Conservation (phyloP, 78 protist species). For the Acrasis kona region DNA sequence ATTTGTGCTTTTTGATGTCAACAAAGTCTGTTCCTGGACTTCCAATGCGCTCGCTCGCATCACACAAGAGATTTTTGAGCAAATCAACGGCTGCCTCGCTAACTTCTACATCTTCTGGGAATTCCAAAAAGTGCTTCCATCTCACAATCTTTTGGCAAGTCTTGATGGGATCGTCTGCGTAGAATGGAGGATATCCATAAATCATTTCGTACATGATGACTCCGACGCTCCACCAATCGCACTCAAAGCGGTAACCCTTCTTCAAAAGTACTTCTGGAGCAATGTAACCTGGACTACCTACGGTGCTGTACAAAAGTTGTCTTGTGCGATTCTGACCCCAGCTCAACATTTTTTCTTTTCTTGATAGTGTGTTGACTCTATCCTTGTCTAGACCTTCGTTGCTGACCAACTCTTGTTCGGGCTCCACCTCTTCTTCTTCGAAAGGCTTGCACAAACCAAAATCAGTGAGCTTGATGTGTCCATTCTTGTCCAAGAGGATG, state of each 20-base stretch:
- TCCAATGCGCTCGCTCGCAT: slow-evolving; percentile 41
- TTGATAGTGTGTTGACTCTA: neutral
- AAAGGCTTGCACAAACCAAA: slow-evolving; percentile 74
- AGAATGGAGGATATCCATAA: slow-evolving; percentile 67
- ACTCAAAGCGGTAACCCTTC: slow-evolving; percentile 42
- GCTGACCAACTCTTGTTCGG: neutral
- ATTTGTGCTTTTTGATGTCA: slow-evolving; percentile 69
- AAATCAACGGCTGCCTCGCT: neutral
- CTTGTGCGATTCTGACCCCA: slow-evolving; percentile 16
- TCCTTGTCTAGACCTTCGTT: neutral
- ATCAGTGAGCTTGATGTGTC: slow-evolving; percentile 70
- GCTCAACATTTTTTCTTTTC: slow-evolving; percentile 20
- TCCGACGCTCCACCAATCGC: slow-evolving; percentile 78
- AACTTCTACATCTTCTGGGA: slow-evolving; percentile 18
- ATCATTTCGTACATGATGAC: slow-evolving; percentile 69
- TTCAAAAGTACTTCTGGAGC: slow-evolving; percentile 59
- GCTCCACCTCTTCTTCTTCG: neutral
- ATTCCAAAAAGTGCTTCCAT: slow-evolving; percentile 31
- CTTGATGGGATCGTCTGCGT: slow-evolving; percentile 19
- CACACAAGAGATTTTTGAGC: slow-evolving; percentile 32
- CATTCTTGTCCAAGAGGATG: slow-evolving; percentile 41
- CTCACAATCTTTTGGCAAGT: slow-evolving; percentile 51
- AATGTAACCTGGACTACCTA: slow-evolving; percentile 73
- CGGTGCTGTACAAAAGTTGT: slow-evolving; percentile 18
- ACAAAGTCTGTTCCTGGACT: slow-evolving; percentile 25